A percentile compares a stretch with the other conserved stretches of the same genome.
Evolutionary conservation across 83 land plant species (phyloP).

Genomic region (Larix sibirica): DNA sequence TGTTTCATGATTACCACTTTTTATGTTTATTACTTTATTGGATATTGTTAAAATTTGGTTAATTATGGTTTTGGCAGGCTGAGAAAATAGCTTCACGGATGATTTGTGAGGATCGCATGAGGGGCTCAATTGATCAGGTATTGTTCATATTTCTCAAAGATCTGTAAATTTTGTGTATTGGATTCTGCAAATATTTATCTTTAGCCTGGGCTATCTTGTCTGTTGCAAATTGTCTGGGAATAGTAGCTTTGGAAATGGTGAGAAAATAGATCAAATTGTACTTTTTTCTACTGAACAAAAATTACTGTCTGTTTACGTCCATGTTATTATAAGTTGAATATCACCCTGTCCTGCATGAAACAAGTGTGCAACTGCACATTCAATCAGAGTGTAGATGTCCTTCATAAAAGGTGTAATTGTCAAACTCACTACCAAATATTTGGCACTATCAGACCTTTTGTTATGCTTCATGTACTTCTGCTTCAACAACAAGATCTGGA

Average conservation of each 20-base stretch:
- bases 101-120: constrained; percentile 99
- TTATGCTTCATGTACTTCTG: too few relatives aligned
- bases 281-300: too few relatives aligned
- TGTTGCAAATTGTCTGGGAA: not conserved
- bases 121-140: constrained; percentile 99
- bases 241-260: not conserved
- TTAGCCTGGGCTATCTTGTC: not conserved
- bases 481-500: too few relatives aligned
- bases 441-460: too few relatives aligned
- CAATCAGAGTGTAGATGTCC: too few relatives aligned
- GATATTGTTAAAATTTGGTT: not conserved
- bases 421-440: too few relatives aligned
- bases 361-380: too few relatives aligned
- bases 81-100: constrained; percentile 98
- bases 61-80: constrained; percentile 57
- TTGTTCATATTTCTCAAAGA: not conserved
- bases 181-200: not conserved
- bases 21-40: not conserved
- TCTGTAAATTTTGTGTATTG: not conserved
- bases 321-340: too few relatives aligned
- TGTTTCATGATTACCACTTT: not conserved
- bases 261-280: not conserved
- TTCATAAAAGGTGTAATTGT: too few relatives aligned
- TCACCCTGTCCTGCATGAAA: too few relatives aligned
- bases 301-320: too few relatives aligned